phyloP scores from a whole-genome alignment of 805 yeast species.

The Kuraishia hungarica region DNA sequence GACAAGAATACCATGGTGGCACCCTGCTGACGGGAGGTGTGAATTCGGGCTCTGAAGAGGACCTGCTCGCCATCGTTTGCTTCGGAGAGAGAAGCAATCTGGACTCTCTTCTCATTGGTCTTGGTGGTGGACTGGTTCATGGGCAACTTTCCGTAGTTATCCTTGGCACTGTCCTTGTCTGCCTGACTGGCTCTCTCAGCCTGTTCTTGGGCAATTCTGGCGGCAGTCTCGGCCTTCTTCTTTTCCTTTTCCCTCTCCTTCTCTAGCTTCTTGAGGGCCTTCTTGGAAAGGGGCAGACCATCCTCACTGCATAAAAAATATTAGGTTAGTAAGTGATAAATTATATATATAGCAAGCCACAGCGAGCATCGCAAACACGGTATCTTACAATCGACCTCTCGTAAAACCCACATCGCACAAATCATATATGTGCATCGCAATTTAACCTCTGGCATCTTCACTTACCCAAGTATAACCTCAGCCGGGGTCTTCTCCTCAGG shows the following conservation, averaged over 20 bases:
- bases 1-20: constrained; percentile 88
- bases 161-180: constrained; percentile 82
- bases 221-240: constrained; percentile 91
- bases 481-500: constrained; percentile 14
- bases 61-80: constrained; percentile 69
- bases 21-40: constrained; percentile 90
- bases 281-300: constrained; percentile 85
- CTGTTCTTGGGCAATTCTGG: constrained; percentile 76
- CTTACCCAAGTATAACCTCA: constrained; percentile 27
- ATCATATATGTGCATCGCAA: too few relatives aligned
- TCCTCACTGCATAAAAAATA: constrained; percentile 30
- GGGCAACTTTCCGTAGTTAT: constrained; percentile 83
- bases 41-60: constrained; percentile 88
- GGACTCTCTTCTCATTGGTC: constrained; percentile 56
- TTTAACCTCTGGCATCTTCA: not conserved
- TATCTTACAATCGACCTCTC: not conserved
- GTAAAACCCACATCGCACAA: too few relatives aligned
- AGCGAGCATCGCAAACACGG: too few relatives aligned
- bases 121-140: constrained; percentile 66
- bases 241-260: constrained; percentile 88
- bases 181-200: constrained; percentile 65
- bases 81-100: constrained; percentile 47
- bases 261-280: constrained; percentile 90
- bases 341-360: too few relatives aligned
- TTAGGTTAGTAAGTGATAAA: too few relatives aligned